Evolutionary conservation across 2,329 filamentous ascomycete genomes (phyloP).

Genomic region (Trichophyton verrucosum): DNA sequence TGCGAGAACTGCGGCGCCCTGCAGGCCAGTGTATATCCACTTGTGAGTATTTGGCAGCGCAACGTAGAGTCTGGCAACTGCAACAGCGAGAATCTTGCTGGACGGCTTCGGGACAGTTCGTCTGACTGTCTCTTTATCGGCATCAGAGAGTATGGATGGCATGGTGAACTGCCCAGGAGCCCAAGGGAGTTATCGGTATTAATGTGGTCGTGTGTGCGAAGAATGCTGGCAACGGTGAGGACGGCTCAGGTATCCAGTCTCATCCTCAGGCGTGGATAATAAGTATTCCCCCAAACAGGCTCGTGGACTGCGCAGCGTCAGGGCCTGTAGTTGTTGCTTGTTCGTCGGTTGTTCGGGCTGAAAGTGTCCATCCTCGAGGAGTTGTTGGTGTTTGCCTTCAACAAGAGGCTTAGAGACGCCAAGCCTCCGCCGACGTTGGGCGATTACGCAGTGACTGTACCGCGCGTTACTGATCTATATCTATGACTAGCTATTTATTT

Average conservation of each 20-base stretch:
- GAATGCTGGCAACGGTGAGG: background rate
- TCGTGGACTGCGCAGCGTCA: background rate
- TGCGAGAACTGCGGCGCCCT: conserved; percentile 80
- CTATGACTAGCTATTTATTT: background rate
- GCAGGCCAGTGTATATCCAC: conserved; percentile 92
- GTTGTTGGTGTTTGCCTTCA: background rate
- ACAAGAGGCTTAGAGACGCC: background rate
- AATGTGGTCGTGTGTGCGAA: background rate
- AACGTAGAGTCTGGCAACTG: conserved; percentile 84
- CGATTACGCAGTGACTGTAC: background rate
- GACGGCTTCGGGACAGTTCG: conserved; percentile 81
- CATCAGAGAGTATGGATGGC: conserved; percentile 66
- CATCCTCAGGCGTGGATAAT: background rate
- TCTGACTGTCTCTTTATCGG: conserved; percentile 94
- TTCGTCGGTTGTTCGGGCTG: background rate
- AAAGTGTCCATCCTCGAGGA: too few relatives aligned
- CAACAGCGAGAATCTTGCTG: conserved; percentile 96
- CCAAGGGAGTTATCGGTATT: background rate
- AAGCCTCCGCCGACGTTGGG: background rate
- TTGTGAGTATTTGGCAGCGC: conserved; percentile 70
- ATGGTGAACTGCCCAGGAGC: conserved; percentile 21
- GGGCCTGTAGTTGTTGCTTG: background rate
- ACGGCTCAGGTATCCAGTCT: background rate
- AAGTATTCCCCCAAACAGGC: background rate
- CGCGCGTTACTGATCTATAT: background rate